Evolutionary conservation across 164 flowering plant species (phyloP), one percentile per base, ranked within the genome.

Genomic region (Piper betle): DNA sequence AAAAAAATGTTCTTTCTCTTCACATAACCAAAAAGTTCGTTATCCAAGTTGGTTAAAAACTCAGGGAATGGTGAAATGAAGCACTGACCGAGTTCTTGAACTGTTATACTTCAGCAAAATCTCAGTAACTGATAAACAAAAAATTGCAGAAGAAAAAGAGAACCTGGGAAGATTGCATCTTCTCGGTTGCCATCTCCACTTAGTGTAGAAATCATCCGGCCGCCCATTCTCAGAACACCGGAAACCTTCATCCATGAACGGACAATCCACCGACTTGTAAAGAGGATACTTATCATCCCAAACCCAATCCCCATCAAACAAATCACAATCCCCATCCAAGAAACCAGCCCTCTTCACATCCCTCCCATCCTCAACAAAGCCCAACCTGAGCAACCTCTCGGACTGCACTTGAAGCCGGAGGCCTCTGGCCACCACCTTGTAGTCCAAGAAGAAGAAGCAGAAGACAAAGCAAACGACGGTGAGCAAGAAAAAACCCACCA

Each of bases 171-270:
- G 77, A 67, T 81, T 67, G 72, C 96, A 91, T 71, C 66, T 61
- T 59, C 81, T 83, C 55, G 98, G 98, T 65, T 91, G 91, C 98
- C 98, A 91, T 6, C 96, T 74, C 98, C 98, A 91, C 66, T 88
- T 82, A 55, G 86, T 82, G 64, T 80, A 85, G 68, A 73, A 81
- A 61, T 64, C 59, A 84, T 91, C 95, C 67, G 84, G 86, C 71
- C 98, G 78, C 5, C 91, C 88, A 75, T 86, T 86, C 67, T 87
- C 88, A 60, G 79, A 67, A 55, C 98, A 91, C n/a, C 87, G 67
- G 64, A 91, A 91, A 5, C 98, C 96, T 33, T 58, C 73, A 71
- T 91, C 98, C 62, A 84, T 37, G 52, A 85, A 85, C 33, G 54
- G 3, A 58, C 98, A 88, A 73, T 83, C 75, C 52, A 65, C 68